phyloP scores from a whole-genome alignment of 306 rosid species.

The Sicyos edulis region DNA sequence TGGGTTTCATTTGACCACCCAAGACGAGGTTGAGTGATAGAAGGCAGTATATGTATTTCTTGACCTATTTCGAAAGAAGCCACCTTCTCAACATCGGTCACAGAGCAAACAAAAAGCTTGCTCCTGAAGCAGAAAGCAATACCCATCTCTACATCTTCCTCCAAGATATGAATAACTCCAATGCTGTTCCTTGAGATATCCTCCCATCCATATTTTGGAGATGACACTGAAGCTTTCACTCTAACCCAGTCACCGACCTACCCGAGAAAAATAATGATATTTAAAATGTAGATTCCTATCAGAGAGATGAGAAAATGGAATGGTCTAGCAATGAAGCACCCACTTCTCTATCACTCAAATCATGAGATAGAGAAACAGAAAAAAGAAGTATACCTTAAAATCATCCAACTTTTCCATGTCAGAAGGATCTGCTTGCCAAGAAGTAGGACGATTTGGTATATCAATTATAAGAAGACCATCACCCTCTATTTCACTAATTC shows the following conservation, averaged over 20 bases:
- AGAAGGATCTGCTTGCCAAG: slow-evolving; percentile 99
- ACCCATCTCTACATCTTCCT: slow-evolving; percentile 90
- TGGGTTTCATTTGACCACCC: slow-evolving; percentile 96
- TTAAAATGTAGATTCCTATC: slow-evolving; percentile 14
- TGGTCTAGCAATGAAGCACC: background rate
- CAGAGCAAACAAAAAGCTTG: slow-evolving; percentile 80
- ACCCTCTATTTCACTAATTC: slow-evolving; percentile 90
- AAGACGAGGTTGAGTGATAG: slow-evolving; percentile 79
- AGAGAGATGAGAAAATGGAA: background rate
- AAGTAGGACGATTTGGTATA: slow-evolving; percentile 85
- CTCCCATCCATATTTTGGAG: slow-evolving; percentile 99
- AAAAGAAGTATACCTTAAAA: slow-evolving; percentile 56
- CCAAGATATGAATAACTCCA: slow-evolving; percentile 90
- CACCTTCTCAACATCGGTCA: slow-evolving; percentile 92
- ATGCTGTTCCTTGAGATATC: slow-evolving; percentile 80
- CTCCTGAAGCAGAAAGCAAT: slow-evolving; percentile 98
- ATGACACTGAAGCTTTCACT: slow-evolving; percentile 94
- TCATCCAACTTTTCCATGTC: slow-evolving; percentile 98
- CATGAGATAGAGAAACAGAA: background rate
- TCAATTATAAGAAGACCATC: slow-evolving; percentile 92
- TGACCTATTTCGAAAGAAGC: slow-evolving; percentile 82
- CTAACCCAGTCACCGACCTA: slow-evolving; percentile 99
- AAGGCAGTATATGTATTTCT: slow-evolving; percentile 70
- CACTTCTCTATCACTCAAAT: background rate
- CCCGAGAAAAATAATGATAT: slow-evolving; percentile 4